Base-by-base conservation (phyloP, 1,284 basidiomycete species). In the Anthracocystis walkeri region DNA sequence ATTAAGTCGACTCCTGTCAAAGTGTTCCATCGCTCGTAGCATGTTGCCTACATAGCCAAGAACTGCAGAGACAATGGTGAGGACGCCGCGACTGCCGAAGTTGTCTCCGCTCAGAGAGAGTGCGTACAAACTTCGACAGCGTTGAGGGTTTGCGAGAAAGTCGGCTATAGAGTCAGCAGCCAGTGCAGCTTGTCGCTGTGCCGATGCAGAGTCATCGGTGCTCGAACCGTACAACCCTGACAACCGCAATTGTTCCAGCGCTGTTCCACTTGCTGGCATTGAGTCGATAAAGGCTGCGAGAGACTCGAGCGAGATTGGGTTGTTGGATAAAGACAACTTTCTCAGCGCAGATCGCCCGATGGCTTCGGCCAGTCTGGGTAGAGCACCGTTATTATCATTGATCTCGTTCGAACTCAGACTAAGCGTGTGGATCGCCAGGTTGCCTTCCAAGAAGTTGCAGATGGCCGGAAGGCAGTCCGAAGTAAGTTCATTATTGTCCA, bases 201-300 rank as follows among this genome's bases (percentile, higher is more conserved):
- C 23, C 5, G 46, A 27, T 18, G 27, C 58, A 14, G 12, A 4
- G 2, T 41, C 29, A 35, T 67, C 46, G 12, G 35, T 12, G 29
- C 31, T 21, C 1, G 20, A 1, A 23, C 14, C 35, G 27, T 54
- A 55, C n/a, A 71, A 44, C 23, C 38, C 38, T 1, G 54, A 62
- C 8, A 70, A 12, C 31, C 67, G 60, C 4, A 71, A 31, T 25
- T 23, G 27, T 21, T 63, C 59, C 3, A 75, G 41, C 2, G 62
- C 20, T 1, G 65, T 69, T 3, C 72, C 72, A 1, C 21, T 45
- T 14, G 56, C 16, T 2, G 73, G 67, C 1, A 75, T 44, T 20
- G 60, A 52, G 25, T 75, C 73, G 31, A 75, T 31, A 20, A 75
- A 71, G 21, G 73, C 59, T 6, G 56, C 31, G 5, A 75, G 8